Base-by-base conservation (phyloP, 2,329 filamentous ascomycete species). In the Cercospora sp. region DNA sequence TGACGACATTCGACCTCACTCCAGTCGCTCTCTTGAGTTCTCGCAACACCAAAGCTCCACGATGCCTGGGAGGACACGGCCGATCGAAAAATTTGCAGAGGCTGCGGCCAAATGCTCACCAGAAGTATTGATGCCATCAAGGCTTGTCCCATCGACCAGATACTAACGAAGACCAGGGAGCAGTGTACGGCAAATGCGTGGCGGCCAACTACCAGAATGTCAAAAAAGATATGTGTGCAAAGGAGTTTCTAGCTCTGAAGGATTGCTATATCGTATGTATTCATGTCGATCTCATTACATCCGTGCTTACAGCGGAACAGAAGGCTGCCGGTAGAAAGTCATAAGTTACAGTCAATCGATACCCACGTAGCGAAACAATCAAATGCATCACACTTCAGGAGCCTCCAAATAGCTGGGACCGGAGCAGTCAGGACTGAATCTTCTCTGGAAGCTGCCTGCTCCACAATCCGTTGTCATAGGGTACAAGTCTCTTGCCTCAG, bases 101-200 rank as follows among this genome's bases (percentile, higher is more conserved):
- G 88, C 89, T 1, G 85, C 86, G 16, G 86, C 85, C 16, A 89
- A 89, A 79, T 92, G 90, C 79, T 86, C 88, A 7, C 80, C 82
- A 61, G 89, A 92, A 83, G 89, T 90, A 79, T 45, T 21, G 79
- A 75, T 28, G 18, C 9, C 16, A 12, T 21, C 13, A 34, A 32
- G 51, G 3, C 5, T 24, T 55, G 45, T 34, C 12, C 18, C 18
- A 34, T 55, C 34, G 55, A 24, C 21, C 18, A 61, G 1, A 59
- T 40, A 67, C 66, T 67, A 59, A 71, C 58, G 65, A 28, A 51
- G 28, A 26, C 10, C 26, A 98, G 94, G 91, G 92, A 63, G 85
- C 92, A 2, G 84, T 87, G 12, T 99, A 98, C 77, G 95, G 94
- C 73, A 94, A 93, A 84, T 99, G 95, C 79, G 89, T 99, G 71